Percentiles rank a stretch among this genome's conserved stretches.
phyloP scores from a whole-genome alignment of 331 rosid species.

The Pyrus hybrid region DNA sequence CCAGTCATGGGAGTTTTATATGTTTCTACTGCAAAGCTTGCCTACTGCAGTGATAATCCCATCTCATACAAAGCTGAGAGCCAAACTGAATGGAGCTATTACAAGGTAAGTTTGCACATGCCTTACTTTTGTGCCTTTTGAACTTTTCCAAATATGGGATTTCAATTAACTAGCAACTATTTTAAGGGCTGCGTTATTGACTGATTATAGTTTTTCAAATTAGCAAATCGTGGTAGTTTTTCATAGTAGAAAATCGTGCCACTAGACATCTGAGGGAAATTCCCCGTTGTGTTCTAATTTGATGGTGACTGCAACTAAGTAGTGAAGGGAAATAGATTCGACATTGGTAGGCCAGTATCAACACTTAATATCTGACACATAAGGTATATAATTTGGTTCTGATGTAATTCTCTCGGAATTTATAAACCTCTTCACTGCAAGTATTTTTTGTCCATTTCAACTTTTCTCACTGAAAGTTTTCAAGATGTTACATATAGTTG shows the following conservation, averaged over 20 bases:
- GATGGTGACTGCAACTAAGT: not conserved
- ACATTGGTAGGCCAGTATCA: not conserved
- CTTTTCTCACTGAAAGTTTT: not conserved
- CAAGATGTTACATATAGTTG: not conserved
- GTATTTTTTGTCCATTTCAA: not conserved
- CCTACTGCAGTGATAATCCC: slow-evolving; percentile 81
- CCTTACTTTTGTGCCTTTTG: not conserved
- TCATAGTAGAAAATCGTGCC: not conserved
- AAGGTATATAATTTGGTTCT: not conserved
- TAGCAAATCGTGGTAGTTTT: not conserved
- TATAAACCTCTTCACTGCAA: not conserved
- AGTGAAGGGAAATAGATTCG: not conserved
- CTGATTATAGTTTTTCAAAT: not conserved
- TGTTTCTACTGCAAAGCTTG: slow-evolving; percentile 67
- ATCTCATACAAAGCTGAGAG: slow-evolving; percentile 53
- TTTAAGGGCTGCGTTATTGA: not conserved
- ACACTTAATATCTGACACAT: not conserved
- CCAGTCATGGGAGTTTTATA: slow-evolving; percentile 89
- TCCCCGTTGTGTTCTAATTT: not conserved
- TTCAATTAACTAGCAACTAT: not conserved
- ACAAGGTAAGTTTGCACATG: slow-evolving; percentile 49
- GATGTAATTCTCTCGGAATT: not conserved
- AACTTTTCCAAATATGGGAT: not conserved
- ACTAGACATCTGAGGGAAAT: not conserved
- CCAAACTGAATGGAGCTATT: slow-evolving; percentile 86